Conservation (phyloP, 768 basidiomycete species). For the Lenzites betulinus region DNA sequence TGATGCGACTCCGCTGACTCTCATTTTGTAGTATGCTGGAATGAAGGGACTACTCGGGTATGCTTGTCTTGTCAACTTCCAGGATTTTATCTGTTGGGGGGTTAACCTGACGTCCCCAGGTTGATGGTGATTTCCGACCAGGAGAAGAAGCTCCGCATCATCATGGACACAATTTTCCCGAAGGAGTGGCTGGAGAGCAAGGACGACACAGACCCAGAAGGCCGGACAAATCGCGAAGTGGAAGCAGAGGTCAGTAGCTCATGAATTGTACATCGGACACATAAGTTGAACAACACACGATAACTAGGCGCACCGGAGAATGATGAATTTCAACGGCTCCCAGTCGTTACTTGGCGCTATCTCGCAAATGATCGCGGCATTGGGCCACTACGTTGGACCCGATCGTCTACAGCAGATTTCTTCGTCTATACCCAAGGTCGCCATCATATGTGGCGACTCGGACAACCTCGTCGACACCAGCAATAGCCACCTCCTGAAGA, state of each 20-base stretch:
- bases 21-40: background rate
- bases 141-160: conserved; percentile 47
- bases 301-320: conserved; percentile 45
- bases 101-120: conserved; percentile 30
- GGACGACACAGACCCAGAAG: conserved; percentile 53
- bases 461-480: conserved; percentile 57
- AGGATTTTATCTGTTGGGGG: no score
- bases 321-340: conserved; percentile 53
- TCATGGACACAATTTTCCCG: conserved; percentile 63
- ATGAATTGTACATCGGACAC: background rate
- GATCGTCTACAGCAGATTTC: conserved; percentile 40
- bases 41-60: conserved; percentile 5
- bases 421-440: conserved; percentile 60
- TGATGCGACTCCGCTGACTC: background rate
- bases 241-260: conserved; percentile 49
- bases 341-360: conserved; percentile 63
- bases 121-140: conserved; percentile 40
- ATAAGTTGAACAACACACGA: background rate
- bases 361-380: conserved; percentile 70
- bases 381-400: conserved; percentile 59
- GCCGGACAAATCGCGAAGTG: conserved; percentile 65
- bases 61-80: background rate
- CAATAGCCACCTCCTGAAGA: conserved; percentile 55
- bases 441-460: conserved; percentile 66
- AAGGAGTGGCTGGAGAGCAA: conserved; percentile 57